Conservation (phyloP, 768 basidiomycete species). For the Calocybe indica region DNA sequence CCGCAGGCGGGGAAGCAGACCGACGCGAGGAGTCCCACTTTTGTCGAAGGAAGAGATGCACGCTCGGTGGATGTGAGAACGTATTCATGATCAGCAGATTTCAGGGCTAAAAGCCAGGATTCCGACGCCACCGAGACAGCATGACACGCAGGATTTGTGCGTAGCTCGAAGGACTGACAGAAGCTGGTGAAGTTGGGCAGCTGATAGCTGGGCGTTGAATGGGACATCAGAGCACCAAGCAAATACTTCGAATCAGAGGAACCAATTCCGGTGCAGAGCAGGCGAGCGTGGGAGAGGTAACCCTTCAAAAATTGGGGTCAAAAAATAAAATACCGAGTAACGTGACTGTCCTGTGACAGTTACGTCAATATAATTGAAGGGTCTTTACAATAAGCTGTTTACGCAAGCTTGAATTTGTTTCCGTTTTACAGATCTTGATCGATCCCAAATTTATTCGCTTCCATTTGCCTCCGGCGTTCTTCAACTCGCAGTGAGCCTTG, state of each 20-base stretch:
- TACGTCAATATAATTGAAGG: no score
- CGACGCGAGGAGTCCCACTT: constrained; percentile 47
- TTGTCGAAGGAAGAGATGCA: constrained; percentile 18
- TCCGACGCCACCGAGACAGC: constrained; percentile 27
- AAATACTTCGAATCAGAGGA: no score
- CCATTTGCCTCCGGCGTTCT: constrained; percentile 1
- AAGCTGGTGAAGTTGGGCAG: constrained; percentile 33
- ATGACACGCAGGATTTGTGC: constrained; percentile 32
- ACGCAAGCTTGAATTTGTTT: no score
- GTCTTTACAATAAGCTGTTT: no score
- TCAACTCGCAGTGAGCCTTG: not conserved
- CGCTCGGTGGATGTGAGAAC: constrained; percentile 22
- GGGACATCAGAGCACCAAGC: constrained; percentile 8
- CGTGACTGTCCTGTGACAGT: no score
- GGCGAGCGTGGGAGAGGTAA: no score
- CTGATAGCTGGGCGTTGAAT: constrained; percentile 33
- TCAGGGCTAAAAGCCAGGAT: constrained; percentile 18
- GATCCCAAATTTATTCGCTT: constrained; percentile 7
- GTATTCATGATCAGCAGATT: constrained; percentile 6
- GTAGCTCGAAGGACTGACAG: constrained; percentile 26
- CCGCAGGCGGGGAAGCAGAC: constrained; percentile 58
- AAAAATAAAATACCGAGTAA: not conserved
- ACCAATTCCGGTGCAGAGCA: no score
- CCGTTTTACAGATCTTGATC: constrained; percentile 1
- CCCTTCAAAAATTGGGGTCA: not conserved